Evolutionary conservation across 768 basidiomycete species (phyloP).

Genomic region (Chlorophyllum brunneum): DNA sequence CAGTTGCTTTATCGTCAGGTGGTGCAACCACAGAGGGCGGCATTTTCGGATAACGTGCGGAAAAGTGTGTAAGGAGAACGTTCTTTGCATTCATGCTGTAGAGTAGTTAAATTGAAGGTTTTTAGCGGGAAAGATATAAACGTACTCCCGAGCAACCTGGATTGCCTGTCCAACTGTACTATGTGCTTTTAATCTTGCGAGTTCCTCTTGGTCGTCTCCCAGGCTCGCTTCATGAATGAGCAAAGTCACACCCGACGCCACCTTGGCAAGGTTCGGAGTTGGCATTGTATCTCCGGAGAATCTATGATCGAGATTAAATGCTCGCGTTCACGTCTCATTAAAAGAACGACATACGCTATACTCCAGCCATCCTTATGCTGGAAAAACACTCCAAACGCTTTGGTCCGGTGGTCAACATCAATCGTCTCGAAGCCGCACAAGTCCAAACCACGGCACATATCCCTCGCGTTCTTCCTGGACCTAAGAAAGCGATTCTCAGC

Average conservation of each 20-base stretch:
- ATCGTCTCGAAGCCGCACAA: conserved; percentile 62
- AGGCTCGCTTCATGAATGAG: conserved; percentile 95
- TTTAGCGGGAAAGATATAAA: conserved; percentile 10
- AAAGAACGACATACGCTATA: conserved; percentile 59
- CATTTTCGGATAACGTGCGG: conserved; percentile 88
- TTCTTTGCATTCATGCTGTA: conserved; percentile 80
- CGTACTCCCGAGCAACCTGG: conserved; percentile 65
- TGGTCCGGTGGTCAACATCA: conserved; percentile 68
- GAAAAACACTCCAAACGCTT: conserved; percentile 70
- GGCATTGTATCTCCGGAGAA: conserved; percentile 94
- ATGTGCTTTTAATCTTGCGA: conserved; percentile 77
- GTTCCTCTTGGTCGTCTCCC: conserved; percentile 74
- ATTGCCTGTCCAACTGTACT: conserved; percentile 91
- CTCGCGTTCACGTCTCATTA: conserved; percentile 27
- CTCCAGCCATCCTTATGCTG: conserved; percentile 73
- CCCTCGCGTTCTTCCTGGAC: conserved; percentile 34
- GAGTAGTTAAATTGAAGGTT: background rate
- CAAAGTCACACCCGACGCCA: conserved; percentile 66
- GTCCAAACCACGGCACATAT: conserved; percentile 51
- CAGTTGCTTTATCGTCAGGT: conserved; percentile 14
- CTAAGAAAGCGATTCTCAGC: conserved; percentile 26
- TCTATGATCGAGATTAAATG: conserved; percentile 32
- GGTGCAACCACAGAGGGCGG: conserved; percentile 45
- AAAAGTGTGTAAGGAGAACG: conserved; percentile 93
- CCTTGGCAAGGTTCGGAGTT: conserved; percentile 57